Evolutionary conservation across 2,329 filamentous ascomycete genomes (phyloP).

Genomic region (Penicillium sp.): DNA sequence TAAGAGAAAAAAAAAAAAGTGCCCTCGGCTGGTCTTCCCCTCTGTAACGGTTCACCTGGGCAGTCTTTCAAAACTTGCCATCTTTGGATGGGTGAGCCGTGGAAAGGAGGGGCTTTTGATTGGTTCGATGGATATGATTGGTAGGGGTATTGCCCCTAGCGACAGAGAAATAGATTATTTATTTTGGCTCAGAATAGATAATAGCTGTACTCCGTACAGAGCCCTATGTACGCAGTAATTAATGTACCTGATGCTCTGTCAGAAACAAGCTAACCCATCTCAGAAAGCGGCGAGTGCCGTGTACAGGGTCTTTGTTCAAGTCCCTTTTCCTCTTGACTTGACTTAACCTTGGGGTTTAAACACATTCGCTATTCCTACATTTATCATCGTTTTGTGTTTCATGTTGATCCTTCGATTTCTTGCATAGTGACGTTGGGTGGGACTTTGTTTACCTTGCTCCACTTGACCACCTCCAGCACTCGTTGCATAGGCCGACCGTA

Average conservation of each 20-base stretch:
- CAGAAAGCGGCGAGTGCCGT: slow-evolving; percentile 1
- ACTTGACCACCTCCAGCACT: slow-evolving; percentile 16
- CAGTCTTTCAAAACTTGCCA: too few species aligned
- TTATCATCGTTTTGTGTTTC: neutral
- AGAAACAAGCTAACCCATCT: slow-evolving; percentile 5
- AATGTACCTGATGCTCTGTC: neutral
- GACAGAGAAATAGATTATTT: slow-evolving; percentile 9
- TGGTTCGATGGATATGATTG: neutral
- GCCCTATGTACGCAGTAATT: too few species aligned
- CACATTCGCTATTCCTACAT: neutral
- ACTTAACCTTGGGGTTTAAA: neutral
- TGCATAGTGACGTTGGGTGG: slow-evolving; percentile 13
- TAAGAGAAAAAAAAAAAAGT: neutral
- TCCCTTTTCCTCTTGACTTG: neutral
- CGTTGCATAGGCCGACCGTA: slow-evolving; percentile 26
- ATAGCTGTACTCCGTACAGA: neutral
- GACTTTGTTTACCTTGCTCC: slow-evolving; percentile 22
- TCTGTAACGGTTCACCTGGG: neutral
- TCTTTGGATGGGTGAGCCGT: neutral
- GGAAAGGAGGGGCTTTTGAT: neutral
- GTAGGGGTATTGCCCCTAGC: slow-evolving; percentile 16
- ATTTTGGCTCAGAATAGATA: neutral
- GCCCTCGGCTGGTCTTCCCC: neutral
- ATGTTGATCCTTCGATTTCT: neutral
- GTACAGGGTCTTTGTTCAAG: slow-evolving; percentile 4